phyloP scores from a whole-genome alignment of 805 yeast genomes.

The Ogataea trehaloabstinens region DNA sequence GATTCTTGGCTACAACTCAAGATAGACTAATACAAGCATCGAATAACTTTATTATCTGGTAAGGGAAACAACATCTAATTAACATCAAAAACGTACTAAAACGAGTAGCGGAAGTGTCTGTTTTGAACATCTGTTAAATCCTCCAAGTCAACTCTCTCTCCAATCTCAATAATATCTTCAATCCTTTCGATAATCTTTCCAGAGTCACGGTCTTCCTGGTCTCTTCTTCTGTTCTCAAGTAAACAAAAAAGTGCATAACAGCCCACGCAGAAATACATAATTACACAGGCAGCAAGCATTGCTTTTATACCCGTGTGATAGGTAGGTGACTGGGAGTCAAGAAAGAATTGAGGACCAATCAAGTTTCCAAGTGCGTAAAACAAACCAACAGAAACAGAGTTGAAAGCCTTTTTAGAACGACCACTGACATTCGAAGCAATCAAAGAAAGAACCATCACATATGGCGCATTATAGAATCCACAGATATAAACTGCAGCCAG shows the following conservation, averaged over 20 bases:
- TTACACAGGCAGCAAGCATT: constrained; percentile 24
- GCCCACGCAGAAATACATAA: constrained; percentile 18
- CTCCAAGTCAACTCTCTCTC: constrained; percentile 17
- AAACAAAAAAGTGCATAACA: constrained; percentile 18
- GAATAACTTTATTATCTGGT: too few relatives aligned
- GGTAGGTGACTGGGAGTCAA: constrained; percentile 47
- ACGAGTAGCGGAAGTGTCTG: constrained; percentile 50
- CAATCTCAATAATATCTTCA: constrained; percentile 15
- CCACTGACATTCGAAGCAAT: constrained; percentile 53
- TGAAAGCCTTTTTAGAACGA: constrained; percentile 53
- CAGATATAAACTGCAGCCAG: constrained; percentile 24
- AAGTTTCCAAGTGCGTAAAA: constrained; percentile 59
- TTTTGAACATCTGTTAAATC: constrained; percentile 64
- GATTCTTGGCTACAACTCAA: too few relatives aligned
- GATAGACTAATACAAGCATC: too few relatives aligned
- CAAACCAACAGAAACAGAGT: constrained; percentile 35
- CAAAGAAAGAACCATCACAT: constrained; percentile 21
- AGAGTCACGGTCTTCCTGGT: constrained; percentile 23
- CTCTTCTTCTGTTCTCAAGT: constrained; percentile 51
- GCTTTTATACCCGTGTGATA: constrained; percentile 60
- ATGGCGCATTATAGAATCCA: constrained; percentile 22
- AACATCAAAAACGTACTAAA: constrained; percentile 6
- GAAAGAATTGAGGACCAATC: constrained; percentile 64
- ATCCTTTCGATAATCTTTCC: constrained; percentile 1
- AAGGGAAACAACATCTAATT: too few relatives aligned